phyloP scores from a whole-genome alignment of 2,329 filamentous ascomycete genomes.

The Alternaria sp. region DNA sequence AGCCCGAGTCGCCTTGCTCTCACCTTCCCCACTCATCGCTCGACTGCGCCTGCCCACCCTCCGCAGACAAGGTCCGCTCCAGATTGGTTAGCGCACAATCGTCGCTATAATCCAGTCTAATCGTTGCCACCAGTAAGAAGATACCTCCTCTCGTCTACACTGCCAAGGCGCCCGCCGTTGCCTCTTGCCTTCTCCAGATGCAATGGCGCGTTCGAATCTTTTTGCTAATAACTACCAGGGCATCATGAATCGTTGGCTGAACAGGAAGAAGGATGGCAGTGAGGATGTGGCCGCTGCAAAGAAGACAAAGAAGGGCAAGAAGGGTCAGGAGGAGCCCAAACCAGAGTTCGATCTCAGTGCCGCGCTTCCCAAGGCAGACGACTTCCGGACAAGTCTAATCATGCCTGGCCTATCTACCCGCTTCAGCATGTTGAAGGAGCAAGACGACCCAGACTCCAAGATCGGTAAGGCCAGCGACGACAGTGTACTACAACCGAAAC shows the following conservation, averaged over 20 bases:
- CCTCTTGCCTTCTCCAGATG: conserved; percentile 11
- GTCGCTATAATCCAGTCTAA: conserved; percentile 3
- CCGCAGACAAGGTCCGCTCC: neutral
- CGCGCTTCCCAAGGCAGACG: conserved; percentile 81
- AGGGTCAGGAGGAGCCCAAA: conserved; percentile 64
- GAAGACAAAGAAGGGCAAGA: conserved; percentile 59
- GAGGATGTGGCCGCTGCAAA: conserved; percentile 40
- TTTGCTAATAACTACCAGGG: conserved; percentile 34
- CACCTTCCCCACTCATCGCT: conserved; percentile 10
- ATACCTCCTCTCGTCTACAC: neutral
- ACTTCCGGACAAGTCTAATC: conserved; percentile 93
- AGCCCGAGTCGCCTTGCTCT: conserved; percentile 13
- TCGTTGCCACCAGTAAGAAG: conserved; percentile 26
- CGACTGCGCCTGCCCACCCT: conserved; percentile 20
- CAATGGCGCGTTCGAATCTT: conserved; percentile 1
- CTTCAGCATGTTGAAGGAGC: conserved; percentile 96
- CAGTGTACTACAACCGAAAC: conserved; percentile 85
- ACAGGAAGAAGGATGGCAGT: conserved; percentile 69
- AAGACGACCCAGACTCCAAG: conserved; percentile 88
- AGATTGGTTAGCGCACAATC: conserved; percentile 7
- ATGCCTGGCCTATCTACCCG: conserved; percentile 95
- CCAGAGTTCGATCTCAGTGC: conserved; percentile 75
- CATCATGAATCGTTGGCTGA: conserved; percentile 80
- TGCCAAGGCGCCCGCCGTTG: conserved; percentile 1
- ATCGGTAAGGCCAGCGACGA: conserved; percentile 95